Percentiles rank a stretch among this genome's conserved stretches.
phyloP scores from a whole-genome alignment of 2,329 filamentous ascomycete genomes.

The Fusarium nanum region DNA sequence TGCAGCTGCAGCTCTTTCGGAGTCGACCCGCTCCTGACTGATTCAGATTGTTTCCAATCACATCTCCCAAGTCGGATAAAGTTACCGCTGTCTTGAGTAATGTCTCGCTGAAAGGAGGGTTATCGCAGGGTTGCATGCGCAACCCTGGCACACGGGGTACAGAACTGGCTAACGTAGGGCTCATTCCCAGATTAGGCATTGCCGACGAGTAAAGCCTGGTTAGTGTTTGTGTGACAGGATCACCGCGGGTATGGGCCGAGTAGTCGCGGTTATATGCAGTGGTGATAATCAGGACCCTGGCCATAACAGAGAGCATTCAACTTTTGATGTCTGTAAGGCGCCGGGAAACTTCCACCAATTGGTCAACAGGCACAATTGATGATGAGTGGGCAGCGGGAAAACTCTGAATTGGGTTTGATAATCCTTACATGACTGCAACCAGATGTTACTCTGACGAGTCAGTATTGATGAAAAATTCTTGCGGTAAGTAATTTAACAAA shows the following conservation, averaged over 20 bases:
- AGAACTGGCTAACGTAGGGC: slow-evolving; percentile 25
- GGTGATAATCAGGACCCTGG: slow-evolving; percentile 25
- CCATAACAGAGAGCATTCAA: slow-evolving; percentile 10
- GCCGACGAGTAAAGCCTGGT: slow-evolving; percentile 2
- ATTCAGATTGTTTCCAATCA: slow-evolving; percentile 16
- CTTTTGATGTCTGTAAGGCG: slow-evolving; percentile 3
- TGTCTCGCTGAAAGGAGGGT: slow-evolving; percentile 24
- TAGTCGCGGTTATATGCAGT: slow-evolving; percentile 24
- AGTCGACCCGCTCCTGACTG: not conserved
- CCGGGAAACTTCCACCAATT: slow-evolving; percentile 37
- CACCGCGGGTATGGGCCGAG: slow-evolving; percentile 23
- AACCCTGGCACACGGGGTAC: slow-evolving; percentile 24
- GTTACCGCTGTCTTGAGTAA: slow-evolving; percentile 27
- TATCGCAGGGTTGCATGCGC: slow-evolving; percentile 25
- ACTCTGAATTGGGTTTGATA: not conserved
- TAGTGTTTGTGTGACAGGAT: slow-evolving; percentile 17
- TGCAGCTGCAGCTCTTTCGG: not conserved
- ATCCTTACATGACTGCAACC: not conserved
- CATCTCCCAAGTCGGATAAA: slow-evolving; percentile 20
- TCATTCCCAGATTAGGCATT: slow-evolving; percentile 31
- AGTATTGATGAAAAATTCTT: slow-evolving; percentile 1
- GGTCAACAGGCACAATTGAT: not conserved
- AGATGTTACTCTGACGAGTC: not conserved
- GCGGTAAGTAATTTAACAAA: not conserved
- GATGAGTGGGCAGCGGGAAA: not conserved